Evolutionary conservation across 1,284 basidiomycete species (phyloP), one percentile per base, ranked within the genome.

Genomic region (Gymnopus androsaceus): DNA sequence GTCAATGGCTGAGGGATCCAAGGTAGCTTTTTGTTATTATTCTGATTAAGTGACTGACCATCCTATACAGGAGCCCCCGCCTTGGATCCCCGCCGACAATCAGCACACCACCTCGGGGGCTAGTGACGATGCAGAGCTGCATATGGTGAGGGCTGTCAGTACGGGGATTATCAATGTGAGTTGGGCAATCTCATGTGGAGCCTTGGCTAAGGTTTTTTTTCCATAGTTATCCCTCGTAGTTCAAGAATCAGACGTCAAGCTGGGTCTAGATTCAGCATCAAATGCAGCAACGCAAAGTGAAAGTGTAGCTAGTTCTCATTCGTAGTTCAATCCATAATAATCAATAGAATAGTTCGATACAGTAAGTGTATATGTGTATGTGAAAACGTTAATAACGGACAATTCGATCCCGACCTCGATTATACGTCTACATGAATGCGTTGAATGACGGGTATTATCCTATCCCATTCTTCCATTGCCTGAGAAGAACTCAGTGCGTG

Each of bases 391-490:
- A 46, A 33, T 17, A 42, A 3, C 40, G 4, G 19, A 21, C 40
- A 8, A 17, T 5, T 21, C 14, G 31, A 33, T 6, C 14, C 31
- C 14, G 11, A 21, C 4, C 17, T 5, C 40, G 23, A 65, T 69
- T 80, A 91, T 67, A 91, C 83, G 73, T 93, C 91, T 73, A 93
- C 91, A 54, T 90, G 85, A 75, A 93, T 93, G 54, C 90, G 88
- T 70, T 92, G 88, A 67, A 93, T 86, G 62, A 92, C 76, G 59
- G 91, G 88, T 80, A 92, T 92, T 69, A 93, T 89, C 71, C 89
- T 78, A 54, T 95, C 93, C 92, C 92, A 95, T 70, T 95, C 93
- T 64, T 95, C 92, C 89, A 95, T 90, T 57, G 88, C 82, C 87
- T 91, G 60, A 11, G 46, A 31, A 38, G 9, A 25, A 23, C 15